Conservation (phyloP, 2,329 filamentous ascomycete species). For the Xylaria sp. region DNA sequence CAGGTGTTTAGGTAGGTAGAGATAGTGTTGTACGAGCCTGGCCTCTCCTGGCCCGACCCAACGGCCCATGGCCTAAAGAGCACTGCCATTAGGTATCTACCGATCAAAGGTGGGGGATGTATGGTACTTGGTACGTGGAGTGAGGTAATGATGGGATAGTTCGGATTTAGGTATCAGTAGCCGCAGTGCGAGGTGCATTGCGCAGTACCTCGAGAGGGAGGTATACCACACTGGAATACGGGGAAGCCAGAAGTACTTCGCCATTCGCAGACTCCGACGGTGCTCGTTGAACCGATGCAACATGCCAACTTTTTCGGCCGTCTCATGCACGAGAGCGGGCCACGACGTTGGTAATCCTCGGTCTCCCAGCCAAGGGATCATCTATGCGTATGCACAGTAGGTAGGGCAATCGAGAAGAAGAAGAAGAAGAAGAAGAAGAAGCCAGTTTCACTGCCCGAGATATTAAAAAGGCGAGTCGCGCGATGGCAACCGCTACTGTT, state of each 20-base stretch:
- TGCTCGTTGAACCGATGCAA: constrained; percentile 25
- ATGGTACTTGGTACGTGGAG: not conserved
- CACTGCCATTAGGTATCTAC: constrained; percentile 4
- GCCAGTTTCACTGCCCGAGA: constrained; percentile 20
- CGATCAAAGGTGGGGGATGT: not conserved
- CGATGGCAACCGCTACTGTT: constrained; percentile 16
- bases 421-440: constrained; percentile 19
- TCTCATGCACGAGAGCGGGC: constrained; percentile 31
- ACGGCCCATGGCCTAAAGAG: constrained; percentile 19
- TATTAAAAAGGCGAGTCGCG: constrained; percentile 29
- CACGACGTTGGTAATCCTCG: constrained; percentile 21
- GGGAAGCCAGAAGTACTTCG: constrained; percentile 11
- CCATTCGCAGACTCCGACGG: constrained; percentile 26
- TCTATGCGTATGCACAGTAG: not conserved
- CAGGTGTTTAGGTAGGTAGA: not conserved
- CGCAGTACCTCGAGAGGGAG: not conserved
- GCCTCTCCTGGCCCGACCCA: constrained; percentile 22
- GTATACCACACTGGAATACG: no score
- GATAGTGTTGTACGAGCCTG: not conserved
- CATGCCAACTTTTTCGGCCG: constrained; percentile 27
- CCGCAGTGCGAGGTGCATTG: constrained; percentile 1
- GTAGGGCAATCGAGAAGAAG: constrained; percentile 10
- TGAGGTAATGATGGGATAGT: not conserved
- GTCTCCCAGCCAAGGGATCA: not conserved
- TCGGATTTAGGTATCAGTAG: not conserved